Evolutionary conservation across 805 yeast genomes (phyloP).

Genomic region (Zygoascus flipseniorum): DNA sequence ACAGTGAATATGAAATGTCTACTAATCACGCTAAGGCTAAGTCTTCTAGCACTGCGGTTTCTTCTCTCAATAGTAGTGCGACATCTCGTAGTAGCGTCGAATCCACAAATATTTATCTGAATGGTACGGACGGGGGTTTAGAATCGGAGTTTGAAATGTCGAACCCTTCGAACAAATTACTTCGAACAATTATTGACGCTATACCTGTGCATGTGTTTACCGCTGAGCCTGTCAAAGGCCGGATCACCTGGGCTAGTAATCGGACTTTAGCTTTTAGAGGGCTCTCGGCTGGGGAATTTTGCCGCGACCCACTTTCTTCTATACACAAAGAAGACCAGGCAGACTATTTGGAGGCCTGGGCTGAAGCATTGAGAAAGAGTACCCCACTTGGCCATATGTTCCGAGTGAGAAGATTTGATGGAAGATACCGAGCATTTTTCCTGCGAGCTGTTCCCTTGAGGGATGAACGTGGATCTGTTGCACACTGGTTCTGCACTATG

Average conservation of each 20-base stretch:
- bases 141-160: conserved; percentile 2
- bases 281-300: conserved; percentile 19
- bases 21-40: background rate
- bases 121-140: background rate
- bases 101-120: background rate
- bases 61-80: background rate
- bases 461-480: conserved; percentile 22
- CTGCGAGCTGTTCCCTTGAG: conserved; percentile 26
- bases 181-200: conserved; percentile 26
- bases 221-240: conserved; percentile 24
- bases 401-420: conserved; percentile 26
- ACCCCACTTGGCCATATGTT: conserved; percentile 22
- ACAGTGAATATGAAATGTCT: background rate
- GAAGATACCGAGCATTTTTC: conserved; percentile 23
- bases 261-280: conserved; percentile 26
- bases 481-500: conserved; percentile 28
- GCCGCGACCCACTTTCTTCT: conserved; percentile 14
- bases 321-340: conserved; percentile 25
- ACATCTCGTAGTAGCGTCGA: background rate
- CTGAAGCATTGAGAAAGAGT: conserved; percentile 21
- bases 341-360: conserved; percentile 20
- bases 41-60: background rate
- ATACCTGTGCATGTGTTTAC: conserved; percentile 28
- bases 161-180: conserved; percentile 17
- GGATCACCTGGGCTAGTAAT: conserved; percentile 26